Evolutionary conservation across 2,329 filamentous ascomycete genomes (phyloP).

Genomic region (Scedosporium minutisporum): DNA sequence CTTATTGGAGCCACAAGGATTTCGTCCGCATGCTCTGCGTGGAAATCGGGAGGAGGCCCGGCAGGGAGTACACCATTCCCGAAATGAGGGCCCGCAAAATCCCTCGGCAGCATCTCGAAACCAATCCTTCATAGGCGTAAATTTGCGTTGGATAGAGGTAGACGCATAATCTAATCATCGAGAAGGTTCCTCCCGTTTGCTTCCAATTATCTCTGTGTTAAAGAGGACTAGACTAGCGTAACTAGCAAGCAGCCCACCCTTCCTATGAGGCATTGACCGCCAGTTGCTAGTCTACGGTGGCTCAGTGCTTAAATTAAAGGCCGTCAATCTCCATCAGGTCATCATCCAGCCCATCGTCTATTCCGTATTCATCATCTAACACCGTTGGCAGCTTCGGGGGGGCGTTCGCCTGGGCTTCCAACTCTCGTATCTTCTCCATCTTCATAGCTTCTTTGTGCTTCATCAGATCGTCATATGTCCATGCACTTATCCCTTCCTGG

Average conservation of each 20-base stretch:
- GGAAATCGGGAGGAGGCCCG: conserved; percentile 70
- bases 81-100: conserved; percentile 50
- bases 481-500: conserved; percentile 88
- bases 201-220: too few relatives aligned
- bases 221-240: too few relatives aligned
- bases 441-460: conserved; percentile 68
- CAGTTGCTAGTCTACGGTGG: neutral
- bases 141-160: neutral
- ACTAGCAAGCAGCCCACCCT: neutral
- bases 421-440: conserved; percentile 54
- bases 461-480: conserved; percentile 72
- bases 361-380: conserved; percentile 35
- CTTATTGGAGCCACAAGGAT: conserved; percentile 82
- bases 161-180: too few relatives aligned
- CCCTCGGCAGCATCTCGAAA: conserved; percentile 21
- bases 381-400: conserved; percentile 15
- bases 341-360: conserved; percentile 40
- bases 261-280: neutral
- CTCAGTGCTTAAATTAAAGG: conserved; percentile 9
- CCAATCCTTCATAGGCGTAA: neutral
- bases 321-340: conserved; percentile 44
- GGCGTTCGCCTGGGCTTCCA: conserved; percentile 36
- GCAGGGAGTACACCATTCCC: conserved; percentile 49
- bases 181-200: too few relatives aligned
- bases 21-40: conserved; percentile 85